These are phyloP conservation scores for Macrophomina phaseolina DNA, from an alignment of 2,329 filamentous ascomycete genomes.

Conservation along the genomic window DNA sequence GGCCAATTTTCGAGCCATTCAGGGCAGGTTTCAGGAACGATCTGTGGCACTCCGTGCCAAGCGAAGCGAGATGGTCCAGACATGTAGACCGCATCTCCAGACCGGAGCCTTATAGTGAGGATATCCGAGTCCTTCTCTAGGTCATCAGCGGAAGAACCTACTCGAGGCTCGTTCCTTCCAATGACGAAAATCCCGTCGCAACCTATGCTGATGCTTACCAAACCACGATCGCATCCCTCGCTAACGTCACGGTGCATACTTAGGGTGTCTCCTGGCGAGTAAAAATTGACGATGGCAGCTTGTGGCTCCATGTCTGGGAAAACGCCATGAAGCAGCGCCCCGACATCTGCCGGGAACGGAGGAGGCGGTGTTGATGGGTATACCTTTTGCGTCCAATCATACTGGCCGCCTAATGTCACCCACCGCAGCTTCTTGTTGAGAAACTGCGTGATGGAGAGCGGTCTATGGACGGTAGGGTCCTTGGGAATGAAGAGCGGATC, in stretches of 20 bases:
- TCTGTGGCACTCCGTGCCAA: constrained; percentile 94
- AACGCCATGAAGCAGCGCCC: constrained; percentile 67
- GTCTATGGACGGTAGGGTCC: constrained; percentile 74
- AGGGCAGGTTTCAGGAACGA: constrained; percentile 80
- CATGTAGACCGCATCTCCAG: constrained; percentile 93
- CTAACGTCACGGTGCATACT: constrained; percentile 94
- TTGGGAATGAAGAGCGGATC: constrained; percentile 59
- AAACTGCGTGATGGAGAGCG: constrained; percentile 71
- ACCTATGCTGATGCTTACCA: constrained; percentile 86
- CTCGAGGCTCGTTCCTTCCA: constrained; percentile 64
- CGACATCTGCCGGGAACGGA: constrained; percentile 75
- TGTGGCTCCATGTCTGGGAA: constrained; percentile 82
- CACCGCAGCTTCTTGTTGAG: constrained; percentile 85
- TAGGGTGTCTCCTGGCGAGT: constrained; percentile 87
- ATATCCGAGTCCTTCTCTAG: constrained; percentile 34
- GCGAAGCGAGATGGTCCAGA: constrained; percentile 79
- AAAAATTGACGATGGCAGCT: constrained; percentile 93
- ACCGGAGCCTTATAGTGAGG: constrained; percentile 71
- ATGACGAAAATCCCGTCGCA: constrained; percentile 91
- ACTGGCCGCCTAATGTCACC: constrained; percentile 94
- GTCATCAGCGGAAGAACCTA: constrained; percentile 36
- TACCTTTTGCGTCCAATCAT: constrained; percentile 88
- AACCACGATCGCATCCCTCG: constrained; percentile 76
- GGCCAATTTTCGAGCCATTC: constrained; percentile 78
- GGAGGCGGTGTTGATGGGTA: constrained; percentile 76